Evolutionary conservation across 139 green algal genomes (phyloP).

Genomic region (Trebouxia sp.): DNA sequence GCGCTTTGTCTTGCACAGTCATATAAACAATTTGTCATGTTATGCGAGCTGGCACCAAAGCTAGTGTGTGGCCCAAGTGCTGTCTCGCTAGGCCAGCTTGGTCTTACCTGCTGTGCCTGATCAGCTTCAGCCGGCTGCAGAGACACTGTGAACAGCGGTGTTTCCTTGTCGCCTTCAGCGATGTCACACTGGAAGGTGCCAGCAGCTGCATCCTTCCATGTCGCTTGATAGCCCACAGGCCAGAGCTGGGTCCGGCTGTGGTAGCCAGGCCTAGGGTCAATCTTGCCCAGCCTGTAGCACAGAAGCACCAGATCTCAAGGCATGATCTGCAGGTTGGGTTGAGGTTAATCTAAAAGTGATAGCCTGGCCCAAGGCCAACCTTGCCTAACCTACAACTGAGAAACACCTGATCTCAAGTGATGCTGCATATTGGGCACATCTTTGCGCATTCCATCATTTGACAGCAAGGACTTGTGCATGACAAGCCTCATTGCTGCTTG

Average conservation of each 20-base stretch:
- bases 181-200: slow-evolving; percentile 26
- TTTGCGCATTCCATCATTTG: no score
- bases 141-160: slow-evolving; percentile 22
- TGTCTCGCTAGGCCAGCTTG: no score
- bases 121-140: neutral
- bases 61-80: neutral
- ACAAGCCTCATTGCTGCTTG: no score
- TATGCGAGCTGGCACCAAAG: neutral
- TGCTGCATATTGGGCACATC: no score
- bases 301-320: neutral
- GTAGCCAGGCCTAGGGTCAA: slow-evolving; percentile 22
- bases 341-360: no score
- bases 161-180: neutral
- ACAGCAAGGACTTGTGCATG: no score
- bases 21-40: neutral
- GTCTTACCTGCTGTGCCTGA: neutral
- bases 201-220: neutral
- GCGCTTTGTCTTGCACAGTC: no score
- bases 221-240: slow-evolving; percentile 26
- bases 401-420: no score
- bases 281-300: slow-evolving; percentile 28
- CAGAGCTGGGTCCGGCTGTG: slow-evolving; percentile 34
- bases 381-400: no score
- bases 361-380: no score
- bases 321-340: no score